These are phyloP conservation scores for Lentinus polychrous DNA, from an alignment of 1,284 basidiomycete species.

Conservation along the genomic window DNA sequence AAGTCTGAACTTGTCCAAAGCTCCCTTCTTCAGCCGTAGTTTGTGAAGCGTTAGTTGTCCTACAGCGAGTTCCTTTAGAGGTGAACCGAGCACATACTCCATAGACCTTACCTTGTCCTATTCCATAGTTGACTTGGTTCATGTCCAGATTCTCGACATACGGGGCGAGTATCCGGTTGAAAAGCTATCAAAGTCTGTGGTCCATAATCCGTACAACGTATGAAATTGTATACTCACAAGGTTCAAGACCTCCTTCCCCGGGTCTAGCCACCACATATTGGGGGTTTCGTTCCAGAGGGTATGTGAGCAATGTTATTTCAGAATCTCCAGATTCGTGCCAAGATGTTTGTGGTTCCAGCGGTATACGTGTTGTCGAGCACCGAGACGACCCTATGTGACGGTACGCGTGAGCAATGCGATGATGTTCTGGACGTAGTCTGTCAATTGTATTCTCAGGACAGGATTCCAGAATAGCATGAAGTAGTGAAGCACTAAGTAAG, in stretches of 20 bases:
- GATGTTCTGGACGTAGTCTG: too few species aligned
- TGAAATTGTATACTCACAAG: constrained; percentile 39
- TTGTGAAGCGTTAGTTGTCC: constrained; percentile 82
- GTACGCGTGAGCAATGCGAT: too few species aligned
- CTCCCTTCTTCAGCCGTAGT: constrained; percentile 87
- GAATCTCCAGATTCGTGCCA: too few species aligned
- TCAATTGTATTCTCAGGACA: too few species aligned
- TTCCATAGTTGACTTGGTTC: constrained; percentile 92
- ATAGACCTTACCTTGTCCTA: constrained; percentile 84
- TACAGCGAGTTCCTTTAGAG: constrained; percentile 23
- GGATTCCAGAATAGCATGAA: too few species aligned
- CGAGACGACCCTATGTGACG: too few species aligned
- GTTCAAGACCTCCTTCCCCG: constrained; percentile 72
- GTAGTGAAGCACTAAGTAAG: too few species aligned
- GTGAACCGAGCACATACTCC: too few species aligned
- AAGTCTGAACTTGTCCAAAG: constrained; percentile 92
- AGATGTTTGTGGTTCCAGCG: too few species aligned
- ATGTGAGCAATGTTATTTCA: not conserved
- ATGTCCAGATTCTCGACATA: constrained; percentile 98
- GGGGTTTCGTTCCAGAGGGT: constrained; percentile 4
- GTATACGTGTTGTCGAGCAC: too few species aligned
- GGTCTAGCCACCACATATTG: constrained; percentile 75
- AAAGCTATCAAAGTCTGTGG: constrained; percentile 45
- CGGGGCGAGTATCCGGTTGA: constrained; percentile 89
- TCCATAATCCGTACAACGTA: not conserved